Conservation (phyloP, 1,139 yeast genomes). For the Magnusiomyces tetraspermus region DNA sequence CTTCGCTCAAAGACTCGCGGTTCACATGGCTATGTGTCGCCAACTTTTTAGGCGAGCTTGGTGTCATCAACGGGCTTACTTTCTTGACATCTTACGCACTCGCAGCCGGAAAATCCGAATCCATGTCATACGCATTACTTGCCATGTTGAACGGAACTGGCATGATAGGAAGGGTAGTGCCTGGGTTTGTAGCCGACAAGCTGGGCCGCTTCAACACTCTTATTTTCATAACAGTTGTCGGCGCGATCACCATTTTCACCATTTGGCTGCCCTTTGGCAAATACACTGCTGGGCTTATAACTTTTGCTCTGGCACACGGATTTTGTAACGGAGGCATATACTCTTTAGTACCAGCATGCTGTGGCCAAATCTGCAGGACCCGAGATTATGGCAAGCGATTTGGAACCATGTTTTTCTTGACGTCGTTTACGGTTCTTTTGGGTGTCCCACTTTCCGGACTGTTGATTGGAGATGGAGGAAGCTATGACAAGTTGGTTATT, state of each 20-base stretch:
- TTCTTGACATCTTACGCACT: constrained; percentile 50
- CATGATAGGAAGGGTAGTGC: constrained; percentile 47
- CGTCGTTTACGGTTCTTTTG: constrained; percentile 38
- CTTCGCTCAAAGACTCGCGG: constrained; percentile 34
- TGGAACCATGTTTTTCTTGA: constrained; percentile 41
- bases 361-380: constrained; percentile 42
- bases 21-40: constrained; percentile 37
- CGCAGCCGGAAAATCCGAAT: constrained; percentile 43
- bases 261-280: constrained; percentile 49
- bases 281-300: constrained; percentile 32
- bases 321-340: constrained; percentile 44
- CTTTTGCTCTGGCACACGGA: constrained; percentile 44
- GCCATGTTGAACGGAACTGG: constrained; percentile 52
- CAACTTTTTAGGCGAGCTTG: constrained; percentile 44
- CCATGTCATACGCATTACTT: constrained; percentile 41
- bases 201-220: constrained; percentile 51
- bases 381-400: constrained; percentile 43
- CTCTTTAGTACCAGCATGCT: constrained; percentile 43
- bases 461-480: constrained; percentile 34
- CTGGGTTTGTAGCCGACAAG: constrained; percentile 45
- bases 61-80: constrained; percentile 44
- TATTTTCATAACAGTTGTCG: constrained; percentile 35
- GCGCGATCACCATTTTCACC: constrained; percentile 31
- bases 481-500: constrained; percentile 34
- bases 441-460: constrained; percentile 46